Evolutionary conservation across 441 rosid species (phyloP).

Genomic region (Jatropha podagrica): DNA sequence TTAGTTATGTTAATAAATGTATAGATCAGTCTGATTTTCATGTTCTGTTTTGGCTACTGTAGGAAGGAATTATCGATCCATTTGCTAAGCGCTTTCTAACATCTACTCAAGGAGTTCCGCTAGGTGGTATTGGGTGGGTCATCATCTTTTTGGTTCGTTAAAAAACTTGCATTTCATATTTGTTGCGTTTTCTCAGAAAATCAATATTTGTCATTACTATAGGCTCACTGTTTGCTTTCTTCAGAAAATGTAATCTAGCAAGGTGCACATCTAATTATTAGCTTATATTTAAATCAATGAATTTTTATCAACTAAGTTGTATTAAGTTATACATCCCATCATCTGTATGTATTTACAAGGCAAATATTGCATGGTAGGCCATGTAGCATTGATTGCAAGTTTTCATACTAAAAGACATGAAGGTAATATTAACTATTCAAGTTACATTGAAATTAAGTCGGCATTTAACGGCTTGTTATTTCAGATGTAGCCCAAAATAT

Average conservation of each 20-base stretch:
- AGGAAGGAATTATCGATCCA: conserved; percentile 55
- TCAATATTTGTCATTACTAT: background rate
- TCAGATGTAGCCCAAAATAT: background rate
- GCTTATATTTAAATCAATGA: background rate
- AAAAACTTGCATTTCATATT: conserved; percentile 1
- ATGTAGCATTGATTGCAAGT: background rate
- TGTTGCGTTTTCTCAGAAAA: background rate
- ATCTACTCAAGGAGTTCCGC: conserved; percentile 76
- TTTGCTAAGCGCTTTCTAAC: conserved; percentile 52
- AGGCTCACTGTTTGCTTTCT: background rate
- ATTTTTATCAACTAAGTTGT: background rate
- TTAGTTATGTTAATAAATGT: background rate
- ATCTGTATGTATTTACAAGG: background rate
- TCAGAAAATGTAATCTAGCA: background rate
- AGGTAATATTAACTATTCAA: background rate
- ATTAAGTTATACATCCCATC: background rate
- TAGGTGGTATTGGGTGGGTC: conserved; percentile 89
- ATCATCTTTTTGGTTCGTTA: background rate
- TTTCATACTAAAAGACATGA: background rate
- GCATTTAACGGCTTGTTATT: background rate
- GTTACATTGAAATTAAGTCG: background rate
- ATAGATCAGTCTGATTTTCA: background rate
- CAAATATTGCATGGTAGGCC: background rate
- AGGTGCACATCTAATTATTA: background rate
- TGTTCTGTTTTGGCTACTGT: conserved; percentile 32